Base-by-base conservation (phyloP, 148 eudicot genomes). In the Limonium bicolor region DNA sequence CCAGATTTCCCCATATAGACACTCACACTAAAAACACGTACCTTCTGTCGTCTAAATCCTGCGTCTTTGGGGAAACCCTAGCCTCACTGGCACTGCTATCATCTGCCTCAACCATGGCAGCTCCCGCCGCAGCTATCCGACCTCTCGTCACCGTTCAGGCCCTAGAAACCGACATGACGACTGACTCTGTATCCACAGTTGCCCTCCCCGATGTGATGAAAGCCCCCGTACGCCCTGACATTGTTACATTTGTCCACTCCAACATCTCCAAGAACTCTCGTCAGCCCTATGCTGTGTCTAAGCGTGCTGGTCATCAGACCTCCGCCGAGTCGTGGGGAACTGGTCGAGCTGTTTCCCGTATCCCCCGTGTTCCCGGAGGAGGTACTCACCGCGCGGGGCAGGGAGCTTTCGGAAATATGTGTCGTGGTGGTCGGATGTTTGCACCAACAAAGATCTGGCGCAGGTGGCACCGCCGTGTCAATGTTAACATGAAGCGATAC, bases 401-500 rank as follows among this genome's bases (percentile, higher is more conserved):
- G 35, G 64, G 64, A 6, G 69, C 69, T 3, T 64, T 64, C 43
- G 68, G 68, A 1, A 64, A 64, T 59, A 64, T 64, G 53, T 49
- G 53, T 49, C 41, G 54, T n/a, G 54, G 54, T n/a, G 54, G 54
- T n/a, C 27, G 54, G 12, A 50, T 50, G 64, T 64, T 64, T 20
- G 64, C 69, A 0, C 69, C 63, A 4, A 58, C 69, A 17, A 52
- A 41, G 55, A 64, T 48, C 53, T 64, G 68, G 68, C 27, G 68
- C 2, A 22, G 41, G 3, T 64, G 68, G 68, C 68, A 64, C 21
- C 18, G 63, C 0, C 46, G 16, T 43, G 35, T 57, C 39, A 64
- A 57, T 24, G n/a, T n/a, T n/a, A n/a, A n/a, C n/a, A n/a, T 66
- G 74, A 82, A 74, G 63, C 53, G 94, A 0, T 80, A 61, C 53